Evolutionary conservation across 2,329 filamentous ascomycete genomes (phyloP), one percentile per base, ranked within the genome.

Genomic region (Zymoseptoria brevis): DNA sequence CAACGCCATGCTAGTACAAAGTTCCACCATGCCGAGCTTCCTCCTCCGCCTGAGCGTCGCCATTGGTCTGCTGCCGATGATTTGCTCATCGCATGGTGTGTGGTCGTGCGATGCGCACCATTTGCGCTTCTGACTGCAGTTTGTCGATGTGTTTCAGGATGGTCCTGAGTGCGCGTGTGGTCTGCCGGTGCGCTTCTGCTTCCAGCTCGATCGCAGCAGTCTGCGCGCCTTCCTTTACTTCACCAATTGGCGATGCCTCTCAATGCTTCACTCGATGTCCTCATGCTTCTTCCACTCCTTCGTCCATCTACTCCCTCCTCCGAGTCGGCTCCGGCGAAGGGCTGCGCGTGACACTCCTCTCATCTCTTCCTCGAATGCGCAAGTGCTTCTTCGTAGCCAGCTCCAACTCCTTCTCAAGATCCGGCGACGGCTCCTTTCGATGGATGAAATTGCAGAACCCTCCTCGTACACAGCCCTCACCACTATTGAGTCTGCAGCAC

Each of bases 361-460:
- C 87, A 77, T 96, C 93, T 68, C 88, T 81, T 19, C 91, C 93
- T 62, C 90, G 83, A 77, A 85, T 78, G 79, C 89, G 89, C 72
- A 97, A 79, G 92, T 93, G 97, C 81, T 97, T 97, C 83, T 96
- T 96, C 63, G 93, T 97, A 69, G 85, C 85, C 67, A 97, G 81
- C 64, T 88, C 86, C 68, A 99, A 75, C 67, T 99, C 94, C 64
- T 87, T 80, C 63, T 99, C 94, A 68, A 99, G 79, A 77, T 97
- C 93, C 9, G 90, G 80, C 67, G 83, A 85, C 3, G 94, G 94
- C 73, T 97, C 94, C 81, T 99, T 99, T 72, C 94, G 85, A 75
- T 99, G 94, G 66, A 99, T 99, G 75, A 99, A 99, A 76, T 99
- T 99, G 82, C 94, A 99, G 80, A 97, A 97, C 30, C 94, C 94